Evolutionary conservation across 768 basidiomycete species (phyloP).

Genomic region (Agaricus blazei): DNA sequence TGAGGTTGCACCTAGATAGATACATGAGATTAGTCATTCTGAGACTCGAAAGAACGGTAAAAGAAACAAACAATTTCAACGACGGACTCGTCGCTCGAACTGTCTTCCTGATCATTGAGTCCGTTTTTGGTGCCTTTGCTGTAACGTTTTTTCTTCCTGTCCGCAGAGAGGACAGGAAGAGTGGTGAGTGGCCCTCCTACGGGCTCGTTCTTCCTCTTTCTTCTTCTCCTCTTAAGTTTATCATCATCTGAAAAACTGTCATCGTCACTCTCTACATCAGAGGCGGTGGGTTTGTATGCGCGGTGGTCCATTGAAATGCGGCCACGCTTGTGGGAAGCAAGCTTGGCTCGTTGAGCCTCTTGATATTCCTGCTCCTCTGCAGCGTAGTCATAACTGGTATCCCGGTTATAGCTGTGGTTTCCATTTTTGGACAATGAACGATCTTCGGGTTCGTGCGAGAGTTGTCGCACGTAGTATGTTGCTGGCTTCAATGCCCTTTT

Average conservation of each 20-base stretch:
- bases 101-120: slow-evolving; percentile 35
- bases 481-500: slow-evolving; percentile 49
- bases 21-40: background rate
- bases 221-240: slow-evolving; percentile 48
- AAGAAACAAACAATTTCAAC: slow-evolving; percentile 27
- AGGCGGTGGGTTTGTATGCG: slow-evolving; percentile 67
- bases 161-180: slow-evolving; percentile 63
- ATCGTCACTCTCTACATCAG: slow-evolving; percentile 59
- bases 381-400: slow-evolving; percentile 71
- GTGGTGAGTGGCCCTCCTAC: slow-evolving; percentile 54
- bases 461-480: slow-evolving; percentile 62
- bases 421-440: slow-evolving; percentile 14
- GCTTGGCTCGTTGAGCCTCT: slow-evolving; percentile 28
- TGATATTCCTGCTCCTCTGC: slow-evolving; percentile 69
- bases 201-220: slow-evolving; percentile 50
- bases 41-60: background rate
- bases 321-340: slow-evolving; percentile 38
- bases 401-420: slow-evolving; percentile 27
- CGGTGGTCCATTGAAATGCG: slow-evolving; percentile 77
- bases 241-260: slow-evolving; percentile 53
- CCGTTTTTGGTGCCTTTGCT: slow-evolving; percentile 40
- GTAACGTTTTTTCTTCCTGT: slow-evolving; percentile 56
- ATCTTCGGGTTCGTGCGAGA: slow-evolving; percentile 52
- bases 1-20: slow-evolving; percentile 2
- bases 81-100: slow-evolving; percentile 40